A percentile compares a stretch with the other conserved stretches of the same genome.
These are phyloP conservation scores for Candolleomyces eurysporus DNA, from an alignment of 768 basidiomycete species.

Conservation along the genomic window DNA sequence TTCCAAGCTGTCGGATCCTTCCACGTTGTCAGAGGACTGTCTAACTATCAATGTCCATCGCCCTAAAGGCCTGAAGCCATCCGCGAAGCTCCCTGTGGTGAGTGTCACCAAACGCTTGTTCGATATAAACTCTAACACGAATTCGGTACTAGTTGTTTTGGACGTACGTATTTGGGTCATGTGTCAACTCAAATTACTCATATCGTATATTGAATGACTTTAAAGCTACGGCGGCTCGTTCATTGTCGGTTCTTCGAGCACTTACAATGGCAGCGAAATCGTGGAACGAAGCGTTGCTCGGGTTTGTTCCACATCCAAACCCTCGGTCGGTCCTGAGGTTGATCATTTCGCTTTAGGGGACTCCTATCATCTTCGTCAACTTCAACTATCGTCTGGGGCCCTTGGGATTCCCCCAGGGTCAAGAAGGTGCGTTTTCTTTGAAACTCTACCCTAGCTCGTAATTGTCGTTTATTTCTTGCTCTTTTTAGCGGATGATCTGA, in stretches of 20 bases:
- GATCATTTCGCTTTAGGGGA: conserved; percentile 29
- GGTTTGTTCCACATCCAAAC: conserved; percentile 20
- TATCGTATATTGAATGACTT: conserved; percentile 25
- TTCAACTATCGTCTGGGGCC: conserved; percentile 43
- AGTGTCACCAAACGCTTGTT: conserved; percentile 9
- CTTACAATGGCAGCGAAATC: conserved; percentile 31
- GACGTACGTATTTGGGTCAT: conserved; percentile 26
- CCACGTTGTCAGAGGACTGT: conserved; percentile 51
- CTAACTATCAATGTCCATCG: conserved; percentile 57
- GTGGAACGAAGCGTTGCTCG: conserved; percentile 35
- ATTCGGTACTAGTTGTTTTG: conserved; percentile 33
- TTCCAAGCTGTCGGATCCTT: background rate
- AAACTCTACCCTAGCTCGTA: conserved; percentile 32
- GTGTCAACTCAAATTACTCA: conserved; percentile 25
- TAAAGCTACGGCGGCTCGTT: conserved; percentile 36
- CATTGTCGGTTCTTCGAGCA: conserved; percentile 21
- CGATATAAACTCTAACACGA: background rate
- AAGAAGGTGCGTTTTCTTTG: conserved; percentile 36
- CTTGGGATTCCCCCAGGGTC: conserved; percentile 43
- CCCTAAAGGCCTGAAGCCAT: conserved; percentile 33
- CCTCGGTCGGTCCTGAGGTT: background rate
- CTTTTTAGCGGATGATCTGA: conserved; percentile 28
- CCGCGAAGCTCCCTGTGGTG: conserved; percentile 37
- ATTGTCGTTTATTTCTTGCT: conserved; percentile 15
- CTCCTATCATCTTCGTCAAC: conserved; percentile 42